Evolutionary conservation across 148 eudicot genomes (phyloP).

Genomic region (Rhododendron kiyosumense): DNA sequence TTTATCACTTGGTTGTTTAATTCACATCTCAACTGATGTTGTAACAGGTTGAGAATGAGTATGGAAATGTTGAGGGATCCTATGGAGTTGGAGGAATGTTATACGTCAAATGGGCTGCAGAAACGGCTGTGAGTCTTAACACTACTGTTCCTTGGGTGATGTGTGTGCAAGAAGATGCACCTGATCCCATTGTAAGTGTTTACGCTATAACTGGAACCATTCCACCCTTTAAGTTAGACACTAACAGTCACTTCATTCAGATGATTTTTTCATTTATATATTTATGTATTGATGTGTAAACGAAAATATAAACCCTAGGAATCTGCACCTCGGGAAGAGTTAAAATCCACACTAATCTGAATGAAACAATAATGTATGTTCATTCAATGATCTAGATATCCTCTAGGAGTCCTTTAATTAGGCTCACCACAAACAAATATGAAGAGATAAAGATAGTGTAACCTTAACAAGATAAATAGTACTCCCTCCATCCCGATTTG

Average conservation of each 20-base stretch:
- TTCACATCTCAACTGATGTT: not conserved
- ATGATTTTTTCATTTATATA: not conserved
- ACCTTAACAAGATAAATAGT: too few species aligned
- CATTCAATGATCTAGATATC: too few species aligned
- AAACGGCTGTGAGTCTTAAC: conserved; percentile 38
- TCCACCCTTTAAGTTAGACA: not conserved
- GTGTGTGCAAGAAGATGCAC: conserved; percentile 43
- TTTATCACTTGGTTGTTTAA: not conserved
- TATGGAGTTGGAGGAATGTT: conserved; percentile 35
- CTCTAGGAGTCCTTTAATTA: too few species aligned
- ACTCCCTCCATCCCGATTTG: too few species aligned
- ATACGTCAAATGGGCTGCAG: conserved; percentile 53
- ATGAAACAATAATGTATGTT: too few species aligned
- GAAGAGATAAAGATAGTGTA: too few species aligned
- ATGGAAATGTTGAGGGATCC: conserved; percentile 41
- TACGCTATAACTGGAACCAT: too few species aligned
- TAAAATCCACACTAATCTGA: too few species aligned
- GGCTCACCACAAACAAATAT: too few species aligned
- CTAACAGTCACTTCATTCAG: not conserved
- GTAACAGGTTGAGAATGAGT: conserved; percentile 46
- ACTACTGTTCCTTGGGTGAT: conserved; percentile 56
- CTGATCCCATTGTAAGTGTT: conserved; percentile 40
- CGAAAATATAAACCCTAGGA: too few species aligned
- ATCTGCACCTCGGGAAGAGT: too few species aligned
- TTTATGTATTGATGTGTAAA: too few species aligned